Evolutionary conservation across 805 yeast species (phyloP), one percentile per base, ranked within the genome.

Genomic region (Candida germanica): DNA sequence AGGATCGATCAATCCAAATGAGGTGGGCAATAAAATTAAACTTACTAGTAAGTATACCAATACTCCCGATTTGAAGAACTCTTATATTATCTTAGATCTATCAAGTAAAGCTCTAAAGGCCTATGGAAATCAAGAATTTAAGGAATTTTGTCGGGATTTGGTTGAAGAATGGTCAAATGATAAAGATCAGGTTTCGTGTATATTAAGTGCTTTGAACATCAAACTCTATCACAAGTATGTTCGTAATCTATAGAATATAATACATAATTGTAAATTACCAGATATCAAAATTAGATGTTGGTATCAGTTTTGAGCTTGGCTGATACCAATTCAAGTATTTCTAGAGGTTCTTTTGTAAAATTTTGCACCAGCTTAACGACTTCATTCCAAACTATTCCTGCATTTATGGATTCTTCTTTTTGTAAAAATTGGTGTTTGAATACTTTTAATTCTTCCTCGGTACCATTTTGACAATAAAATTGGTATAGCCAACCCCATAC

Each of bases 131-230:
- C 58, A 59, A 35, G 71, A 59, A 26, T 65, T 66, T 47, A 66
- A 61, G 39, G 39, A 38, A 7, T 23, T 60, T 20, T 65, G 67
- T 40, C 74, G 75, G 40, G 71, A 75, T 31, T 64, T 86, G 39
- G 69, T 83, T 11, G 59, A 71, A 7, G 73, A 74, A 39, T 86
- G 93, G 88, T 75, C 84, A 2, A 65, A 68, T 27, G 83, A 83
- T 27, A 75, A 78, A 44, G 73, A 72, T 19, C 87, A 84, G 46
- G 75, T 86, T 11, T 84, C 93, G 0, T 83, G 94, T 44, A 82
- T 87, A 46, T 61, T 87, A 36, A 80, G 89, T 39, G 87, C 89
- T 1, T 59, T 87, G 42, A 84, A 79, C 28, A 61, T 87, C 36
- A 81, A 76, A 51, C 55, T 87, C 11, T 80, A 75, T 60, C 83